phyloP scores from a whole-genome alignment of 2,329 filamentous ascomycete genomes.

The Gremmenia infestans region DNA sequence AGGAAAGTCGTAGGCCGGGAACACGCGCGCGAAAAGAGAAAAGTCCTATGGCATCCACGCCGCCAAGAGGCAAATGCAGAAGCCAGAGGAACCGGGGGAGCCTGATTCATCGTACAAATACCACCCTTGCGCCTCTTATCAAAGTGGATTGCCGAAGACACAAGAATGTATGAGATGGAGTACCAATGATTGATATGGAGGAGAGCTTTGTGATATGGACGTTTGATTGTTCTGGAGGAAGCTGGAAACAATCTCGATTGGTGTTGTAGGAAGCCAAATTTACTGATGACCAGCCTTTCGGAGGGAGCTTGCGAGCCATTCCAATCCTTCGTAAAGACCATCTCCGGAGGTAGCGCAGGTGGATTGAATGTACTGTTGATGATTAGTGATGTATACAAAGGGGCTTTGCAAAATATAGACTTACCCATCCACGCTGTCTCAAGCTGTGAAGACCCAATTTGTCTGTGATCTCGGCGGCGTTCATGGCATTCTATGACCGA shows the following conservation, averaged over 20 bases:
- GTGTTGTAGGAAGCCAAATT: constrained; percentile 28
- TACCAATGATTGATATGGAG: constrained; percentile 29
- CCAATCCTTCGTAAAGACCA: constrained; percentile 98
- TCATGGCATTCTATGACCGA: constrained; percentile 84
- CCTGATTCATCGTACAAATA: constrained; percentile 33
- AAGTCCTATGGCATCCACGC: constrained; percentile 18
- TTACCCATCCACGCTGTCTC: constrained; percentile 98
- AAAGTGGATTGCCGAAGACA: constrained; percentile 31
- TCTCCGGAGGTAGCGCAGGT: constrained; percentile 98
- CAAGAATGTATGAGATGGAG: constrained; percentile 28
- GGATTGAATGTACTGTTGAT: constrained; percentile 88
- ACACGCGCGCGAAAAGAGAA: constrained; percentile 22
- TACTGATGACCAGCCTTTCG: constrained; percentile 68
- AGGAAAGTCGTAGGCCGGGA: constrained; percentile 27
- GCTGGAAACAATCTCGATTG: constrained; percentile 25
- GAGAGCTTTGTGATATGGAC: constrained; percentile 28
- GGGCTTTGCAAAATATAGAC: constrained; percentile 34
- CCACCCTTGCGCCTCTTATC: constrained; percentile 34
- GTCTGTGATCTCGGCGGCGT: constrained; percentile 98
- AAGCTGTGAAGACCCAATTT: constrained; percentile 99
- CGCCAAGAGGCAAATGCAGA: constrained; percentile 25
- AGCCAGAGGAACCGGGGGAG: constrained; percentile 26
- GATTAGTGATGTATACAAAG: constrained; percentile 15
- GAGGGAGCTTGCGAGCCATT: constrained; percentile 82
- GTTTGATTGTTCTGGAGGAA: constrained; percentile 28